A percentile compares a stretch with the other conserved stretches of the same genome.
Evolutionary conservation across 495 filamentous ascomycete genomes (phyloP).

Genomic region (Annulohypoxylon bovei): DNA sequence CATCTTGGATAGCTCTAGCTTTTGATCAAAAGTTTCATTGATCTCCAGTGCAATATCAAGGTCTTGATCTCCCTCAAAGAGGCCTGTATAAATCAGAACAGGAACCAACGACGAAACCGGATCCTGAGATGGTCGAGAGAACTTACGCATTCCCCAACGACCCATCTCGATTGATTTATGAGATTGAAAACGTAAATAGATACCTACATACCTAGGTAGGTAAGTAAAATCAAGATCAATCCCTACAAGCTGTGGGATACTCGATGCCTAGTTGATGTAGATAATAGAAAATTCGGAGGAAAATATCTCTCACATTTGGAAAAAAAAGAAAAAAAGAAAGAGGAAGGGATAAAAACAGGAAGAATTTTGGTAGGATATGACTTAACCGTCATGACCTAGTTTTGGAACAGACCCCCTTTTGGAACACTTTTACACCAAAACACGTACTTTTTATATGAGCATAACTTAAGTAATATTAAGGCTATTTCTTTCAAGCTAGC

Average conservation of each 20-base stretch:
- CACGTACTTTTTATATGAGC: too few species aligned
- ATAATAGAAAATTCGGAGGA: neutral
- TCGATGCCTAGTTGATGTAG: neutral
- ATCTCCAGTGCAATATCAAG: neutral
- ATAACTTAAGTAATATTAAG: too few species aligned
- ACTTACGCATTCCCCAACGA: slow-evolving; percentile 26
- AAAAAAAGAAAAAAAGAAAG: neutral
- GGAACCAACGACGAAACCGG: neutral
- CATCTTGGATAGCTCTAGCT: neutral
- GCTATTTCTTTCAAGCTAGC: too few species aligned
- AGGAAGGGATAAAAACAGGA: neutral
- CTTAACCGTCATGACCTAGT: too few species aligned
- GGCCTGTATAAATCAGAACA: slow-evolving; percentile 4
- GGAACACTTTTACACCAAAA: too few species aligned
- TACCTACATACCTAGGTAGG: too few species aligned
- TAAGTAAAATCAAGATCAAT: neutral
- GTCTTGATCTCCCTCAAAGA: slow-evolving; percentile 19
- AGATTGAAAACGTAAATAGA: neutral
- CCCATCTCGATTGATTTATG: slow-evolving; percentile 1
- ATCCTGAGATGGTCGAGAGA: neutral
- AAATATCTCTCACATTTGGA: neutral
- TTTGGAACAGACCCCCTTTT: too few species aligned
- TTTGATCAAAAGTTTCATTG: neutral
- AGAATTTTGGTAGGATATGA: too few species aligned
- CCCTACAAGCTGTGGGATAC: neutral